Evolutionary conservation across 441 rosid genomes (phyloP).

Genomic region (Kokia cookei): DNA sequence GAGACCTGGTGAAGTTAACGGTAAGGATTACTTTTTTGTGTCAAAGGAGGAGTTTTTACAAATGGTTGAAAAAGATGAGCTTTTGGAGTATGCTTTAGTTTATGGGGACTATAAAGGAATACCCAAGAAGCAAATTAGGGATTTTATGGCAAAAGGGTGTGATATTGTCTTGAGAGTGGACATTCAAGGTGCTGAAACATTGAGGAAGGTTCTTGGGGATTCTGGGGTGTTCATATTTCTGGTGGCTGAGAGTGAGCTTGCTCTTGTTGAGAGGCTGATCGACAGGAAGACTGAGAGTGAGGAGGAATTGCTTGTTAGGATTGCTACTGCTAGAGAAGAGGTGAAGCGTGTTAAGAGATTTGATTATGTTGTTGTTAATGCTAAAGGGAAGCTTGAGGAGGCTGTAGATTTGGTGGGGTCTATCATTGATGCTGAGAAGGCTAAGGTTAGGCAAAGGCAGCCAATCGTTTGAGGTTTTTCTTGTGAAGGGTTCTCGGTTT

Average conservation of each 20-base stretch:
- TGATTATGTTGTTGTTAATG: constrained; percentile 82
- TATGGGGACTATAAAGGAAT: constrained; percentile 93
- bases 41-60: constrained; percentile 60
- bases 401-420: constrained; percentile 66
- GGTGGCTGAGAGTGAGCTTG: constrained; percentile 80
- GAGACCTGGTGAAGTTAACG: constrained; percentile 73
- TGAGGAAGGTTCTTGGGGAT: constrained; percentile 50
- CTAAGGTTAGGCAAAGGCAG: constrained; percentile 63
- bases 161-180: constrained; percentile 87
- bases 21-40: constrained; percentile 71
- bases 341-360: constrained; percentile 57
- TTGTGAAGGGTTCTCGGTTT: not conserved
- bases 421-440: constrained; percentile 89
- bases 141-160: constrained; percentile 56
- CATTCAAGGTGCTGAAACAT: constrained; percentile 77
- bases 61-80: constrained; percentile 66
- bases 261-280: constrained; percentile 79
- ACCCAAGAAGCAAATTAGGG: constrained; percentile 60
- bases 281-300: constrained; percentile 74
- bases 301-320: constrained; percentile 74
- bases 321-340: constrained; percentile 82
- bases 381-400: constrained; percentile 66
- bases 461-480: constrained; percentile 42
- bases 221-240: constrained; percentile 76
- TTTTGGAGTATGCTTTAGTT: constrained; percentile 78